These are phyloP conservation scores for Gnomoniopsis smithogilvyi DNA, from an alignment of 2,329 filamentous ascomycete species.

Conservation along the genomic window DNA sequence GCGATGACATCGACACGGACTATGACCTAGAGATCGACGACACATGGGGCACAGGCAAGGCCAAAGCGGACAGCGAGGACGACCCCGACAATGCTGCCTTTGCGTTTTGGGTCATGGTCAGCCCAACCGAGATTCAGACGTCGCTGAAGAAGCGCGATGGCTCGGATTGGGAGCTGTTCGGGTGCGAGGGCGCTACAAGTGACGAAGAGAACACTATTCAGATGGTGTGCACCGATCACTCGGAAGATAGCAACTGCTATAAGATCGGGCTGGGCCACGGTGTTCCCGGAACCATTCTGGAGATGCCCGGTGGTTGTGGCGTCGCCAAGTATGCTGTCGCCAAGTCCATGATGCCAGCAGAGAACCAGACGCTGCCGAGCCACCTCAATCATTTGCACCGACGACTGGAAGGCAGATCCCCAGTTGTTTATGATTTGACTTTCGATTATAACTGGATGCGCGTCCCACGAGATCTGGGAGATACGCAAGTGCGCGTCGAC, in stretches of 20 bases:
- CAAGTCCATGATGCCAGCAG: constrained; percentile 24
- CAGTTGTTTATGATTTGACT: constrained; percentile 35
- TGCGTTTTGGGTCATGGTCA: constrained; percentile 29
- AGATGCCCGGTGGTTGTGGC: constrained; percentile 39
- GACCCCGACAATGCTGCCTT: constrained; percentile 30
- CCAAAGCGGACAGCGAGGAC: constrained; percentile 25
- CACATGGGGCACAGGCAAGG: no score
- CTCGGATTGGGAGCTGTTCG: constrained; percentile 40
- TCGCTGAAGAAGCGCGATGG: constrained; percentile 39
- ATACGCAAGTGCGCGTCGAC: constrained; percentile 36
- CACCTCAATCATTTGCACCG: no score
- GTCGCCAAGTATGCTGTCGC: constrained; percentile 37
- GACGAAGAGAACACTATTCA: constrained; percentile 31
- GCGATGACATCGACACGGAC: constrained; percentile 27
- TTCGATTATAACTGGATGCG: constrained; percentile 38
- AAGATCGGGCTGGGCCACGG: constrained; percentile 34
- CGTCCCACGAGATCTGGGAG: constrained; percentile 28
- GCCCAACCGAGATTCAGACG: constrained; percentile 30
- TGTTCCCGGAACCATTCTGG: constrained; percentile 33
- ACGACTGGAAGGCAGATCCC: no score
- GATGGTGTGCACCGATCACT: constrained; percentile 35
- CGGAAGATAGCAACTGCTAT: constrained; percentile 33
- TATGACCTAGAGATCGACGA: no score
- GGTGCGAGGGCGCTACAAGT: constrained; percentile 28
- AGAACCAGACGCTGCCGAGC: constrained; percentile 23